Conservation (phyloP, 2,329 filamentous ascomycete genomes). For the Ceratocystis ficicola region DNA sequence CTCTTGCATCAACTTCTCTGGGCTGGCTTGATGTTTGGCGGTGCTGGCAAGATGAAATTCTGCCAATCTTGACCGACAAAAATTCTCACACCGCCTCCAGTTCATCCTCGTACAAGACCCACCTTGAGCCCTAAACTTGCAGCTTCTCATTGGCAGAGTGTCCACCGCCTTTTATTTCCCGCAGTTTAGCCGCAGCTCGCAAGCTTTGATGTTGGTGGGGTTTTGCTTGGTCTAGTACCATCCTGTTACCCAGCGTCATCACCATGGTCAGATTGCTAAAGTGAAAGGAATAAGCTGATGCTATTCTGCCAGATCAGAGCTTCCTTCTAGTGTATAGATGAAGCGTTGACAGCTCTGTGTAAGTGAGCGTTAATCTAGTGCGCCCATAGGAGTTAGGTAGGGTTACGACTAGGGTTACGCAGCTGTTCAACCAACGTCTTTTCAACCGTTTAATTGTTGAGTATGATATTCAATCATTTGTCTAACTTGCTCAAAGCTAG, state of each 20-base stretch:
- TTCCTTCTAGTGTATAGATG: neutral
- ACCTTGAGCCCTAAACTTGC: neutral
- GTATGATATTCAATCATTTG: too few species aligned
- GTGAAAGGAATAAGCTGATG: neutral
- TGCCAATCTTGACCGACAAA: constrained; percentile 34
- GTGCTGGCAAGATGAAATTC: constrained; percentile 27
- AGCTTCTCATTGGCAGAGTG: constrained; percentile 13
- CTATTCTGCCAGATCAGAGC: constrained; percentile 19
- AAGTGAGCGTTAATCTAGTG: neutral
- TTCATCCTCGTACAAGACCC: constrained; percentile 6
- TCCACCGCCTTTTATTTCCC: constrained; percentile 21
- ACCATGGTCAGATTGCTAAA: neutral
- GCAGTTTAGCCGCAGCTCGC: constrained; percentile 15
- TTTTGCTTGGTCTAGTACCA: neutral
- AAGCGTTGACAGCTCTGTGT: neutral
- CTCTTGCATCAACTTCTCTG: neutral
- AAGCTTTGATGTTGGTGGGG: constrained; percentile 12
- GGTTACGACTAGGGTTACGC: neutral
- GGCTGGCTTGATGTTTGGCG: constrained; percentile 10
- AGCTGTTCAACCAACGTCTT: too few species aligned
- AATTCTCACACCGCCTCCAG: constrained; percentile 33
- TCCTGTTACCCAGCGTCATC: constrained; percentile 7
- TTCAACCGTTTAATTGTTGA: too few species aligned
- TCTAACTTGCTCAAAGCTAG: too few species aligned
- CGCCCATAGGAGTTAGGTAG: neutral